These are phyloP conservation scores for Myxozyma sirexii DNA, from an alignment of 805 yeast species.

Conservation along the genomic window DNA sequence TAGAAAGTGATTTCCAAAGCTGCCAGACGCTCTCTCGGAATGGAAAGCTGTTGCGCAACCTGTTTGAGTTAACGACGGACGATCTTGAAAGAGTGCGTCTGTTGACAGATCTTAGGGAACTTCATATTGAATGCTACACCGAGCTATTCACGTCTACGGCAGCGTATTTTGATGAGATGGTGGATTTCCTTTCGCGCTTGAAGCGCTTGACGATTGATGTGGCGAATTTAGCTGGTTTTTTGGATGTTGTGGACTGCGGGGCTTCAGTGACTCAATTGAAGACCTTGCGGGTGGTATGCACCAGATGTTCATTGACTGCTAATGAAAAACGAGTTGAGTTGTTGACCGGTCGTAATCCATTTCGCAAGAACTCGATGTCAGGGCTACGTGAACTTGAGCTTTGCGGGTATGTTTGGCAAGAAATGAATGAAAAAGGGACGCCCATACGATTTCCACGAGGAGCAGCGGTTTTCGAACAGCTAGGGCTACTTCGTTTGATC, in stretches of 20 bases:
- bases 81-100: neutral
- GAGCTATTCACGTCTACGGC: neutral
- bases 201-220: neutral
- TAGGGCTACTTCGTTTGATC: conserved; percentile 1
- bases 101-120: neutral
- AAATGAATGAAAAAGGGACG: neutral
- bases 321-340: conserved; percentile 1
- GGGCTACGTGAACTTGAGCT: neutral
- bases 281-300: neutral
- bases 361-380: neutral
- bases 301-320: neutral
- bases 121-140: conserved; percentile 1
- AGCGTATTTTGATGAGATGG: conserved; percentile 2
- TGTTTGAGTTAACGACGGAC: conserved; percentile 4
- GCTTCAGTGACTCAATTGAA: neutral
- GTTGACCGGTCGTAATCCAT: conserved; percentile 1
- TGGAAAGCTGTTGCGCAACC: neutral
- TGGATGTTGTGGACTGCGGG: neutral
- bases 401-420: neutral
- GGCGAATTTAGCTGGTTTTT: neutral
- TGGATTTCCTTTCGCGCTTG: neutral
- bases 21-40: neutral
- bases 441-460: neutral
- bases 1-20: neutral
- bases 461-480: neutral